Base-by-base conservation (phyloP, 2,329 filamentous ascomycete genomes). In the Fusarium tanahbumbuense region DNA sequence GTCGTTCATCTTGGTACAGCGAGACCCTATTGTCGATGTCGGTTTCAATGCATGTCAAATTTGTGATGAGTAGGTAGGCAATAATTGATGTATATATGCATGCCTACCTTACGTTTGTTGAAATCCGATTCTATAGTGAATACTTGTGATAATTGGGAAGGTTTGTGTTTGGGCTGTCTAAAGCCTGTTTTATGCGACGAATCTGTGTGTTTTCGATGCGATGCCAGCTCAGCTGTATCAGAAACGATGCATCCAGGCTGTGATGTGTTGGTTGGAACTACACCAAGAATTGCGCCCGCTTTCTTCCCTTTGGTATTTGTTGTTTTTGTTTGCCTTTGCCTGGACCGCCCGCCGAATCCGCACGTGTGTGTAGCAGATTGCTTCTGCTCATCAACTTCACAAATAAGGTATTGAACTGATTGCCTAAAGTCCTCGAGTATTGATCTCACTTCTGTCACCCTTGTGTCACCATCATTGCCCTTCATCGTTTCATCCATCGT, bases 361-460 rank as follows among this genome's bases (percentile, higher is more conserved):
- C 18, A 12, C 34, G 18, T 37, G 18, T 37, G 0, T 11, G 10
- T 37, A 37, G 0, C 18, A 8, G 10, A 37, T 12, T n/a, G 18
- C 6, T 37, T 18, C 34, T 12, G 18, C 34, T 12, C 34, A 12
- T 37, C 6, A 12, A 37, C 10, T n/a, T 37, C 34, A 37, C 34
- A n/a, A 37, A 12, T n/a, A 37, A 6, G 10, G 18, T 12, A 37
- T 37, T n/a, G 12, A n/a, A 6, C 34, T n/a, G 34, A 11, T n/a
- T 6, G 10, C 0, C 34, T 37, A 10, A n/a, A n/a, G 18, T n/a
- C 3, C 34, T 12, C 10, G 1, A 37, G 9, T 3, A 11, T n/a
- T 12, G 6, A 3, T 2, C 18, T 37, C 34, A 6, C 0, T n/a
- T 37, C 34, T n/a, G n/a, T 7, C 34, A 12, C 3, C 34, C 10